Percentiles rank a stretch among this genome's conserved stretches.
Conservation (phyloP, 495 filamentous ascomycete genomes). For the Cryomyces minteri region DNA sequence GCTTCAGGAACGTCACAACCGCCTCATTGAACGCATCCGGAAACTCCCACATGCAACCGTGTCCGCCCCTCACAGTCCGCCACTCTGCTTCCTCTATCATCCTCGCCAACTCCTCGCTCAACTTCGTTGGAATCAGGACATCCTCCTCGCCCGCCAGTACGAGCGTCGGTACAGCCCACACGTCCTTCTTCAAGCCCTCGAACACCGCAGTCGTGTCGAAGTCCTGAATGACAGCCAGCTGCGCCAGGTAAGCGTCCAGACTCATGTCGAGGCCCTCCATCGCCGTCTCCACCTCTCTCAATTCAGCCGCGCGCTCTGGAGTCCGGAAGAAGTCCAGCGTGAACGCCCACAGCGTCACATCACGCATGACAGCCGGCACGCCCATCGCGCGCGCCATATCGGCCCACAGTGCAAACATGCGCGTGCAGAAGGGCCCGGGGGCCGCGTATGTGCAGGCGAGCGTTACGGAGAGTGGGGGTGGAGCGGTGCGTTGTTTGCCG, state of each 20-base stretch:
- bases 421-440: too few relatives aligned
- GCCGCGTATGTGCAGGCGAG: too few relatives aligned
- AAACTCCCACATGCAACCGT: constrained; percentile 8
- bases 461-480: too few relatives aligned
- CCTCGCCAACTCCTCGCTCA: constrained; percentile 7
- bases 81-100: constrained; percentile 6
- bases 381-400: too few relatives aligned
- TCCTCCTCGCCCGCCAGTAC: constrained; percentile 7
- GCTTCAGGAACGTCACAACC: constrained; percentile 2
- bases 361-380: constrained; percentile 8
- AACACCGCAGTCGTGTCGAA: constrained; percentile 4
- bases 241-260: constrained; percentile 3
- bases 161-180: background rate
- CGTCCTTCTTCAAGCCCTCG: constrained; percentile 1
- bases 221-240: constrained; percentile 8
- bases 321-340: constrained; percentile 7
- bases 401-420: too few relatives aligned
- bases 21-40: constrained; percentile 9
- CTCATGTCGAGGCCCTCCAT: constrained; percentile 6
- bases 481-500: too few relatives aligned
- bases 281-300: constrained; percentile 5
- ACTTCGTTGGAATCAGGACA: constrained; percentile 7
- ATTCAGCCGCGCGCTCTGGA: background rate
- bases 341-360: constrained; percentile 10
- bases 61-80: constrained; percentile 6